Evolutionary conservation across 176 grass and related monocot species (phyloP), one percentile per base, ranked within the genome.

Genomic region (Aechmea fasciata): DNA sequence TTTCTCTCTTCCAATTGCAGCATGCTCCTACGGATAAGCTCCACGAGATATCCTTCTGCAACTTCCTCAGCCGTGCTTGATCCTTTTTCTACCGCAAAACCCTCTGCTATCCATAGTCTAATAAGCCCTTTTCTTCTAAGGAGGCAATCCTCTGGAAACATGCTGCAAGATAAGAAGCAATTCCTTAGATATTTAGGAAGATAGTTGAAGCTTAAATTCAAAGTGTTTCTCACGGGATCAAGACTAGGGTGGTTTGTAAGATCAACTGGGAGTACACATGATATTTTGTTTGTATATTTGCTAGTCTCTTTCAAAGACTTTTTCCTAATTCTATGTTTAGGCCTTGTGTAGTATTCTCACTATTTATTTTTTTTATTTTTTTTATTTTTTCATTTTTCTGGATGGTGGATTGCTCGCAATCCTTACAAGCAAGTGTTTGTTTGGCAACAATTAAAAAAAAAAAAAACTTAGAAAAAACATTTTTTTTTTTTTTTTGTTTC

Each of bases 41-140:
- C 70, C 14, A 1, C 0, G 0, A 92, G 24, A 47, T 88, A 88
- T 51, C 49, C 47, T 71, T 83, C 79, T 11, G 79, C 89, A 47
- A 85, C 18, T 3, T 92, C 82, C 67, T 92, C 89, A 73, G 83
- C 52, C 8, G 65, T 88, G 52, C 76, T 61, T 9, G 2, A 1
- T 55, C 77, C 82, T n/a, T 7, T 83, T 48, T 78, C 23, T 75
- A 81, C 73, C 2, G 81, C 48, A 76, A 92, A 92, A 0, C 72
- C 72, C 13, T 85, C 83, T 3, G 83, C 83, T 2, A 85, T 29
- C 83, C 72, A 85, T n/a, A 85, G 13, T 20, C 59, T 80, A 3
- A 77, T 47, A 12, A 83, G 63, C 23, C 10, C 65, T 15, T 83
- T 69, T 73, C 63, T 83, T 9, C 11, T 1, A 13, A 83, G 19